Evolutionary conservation across 2,329 filamentous ascomycete genomes (phyloP), one percentile per base, ranked within the genome.

Genomic region (Falciphora oryzae): DNA sequence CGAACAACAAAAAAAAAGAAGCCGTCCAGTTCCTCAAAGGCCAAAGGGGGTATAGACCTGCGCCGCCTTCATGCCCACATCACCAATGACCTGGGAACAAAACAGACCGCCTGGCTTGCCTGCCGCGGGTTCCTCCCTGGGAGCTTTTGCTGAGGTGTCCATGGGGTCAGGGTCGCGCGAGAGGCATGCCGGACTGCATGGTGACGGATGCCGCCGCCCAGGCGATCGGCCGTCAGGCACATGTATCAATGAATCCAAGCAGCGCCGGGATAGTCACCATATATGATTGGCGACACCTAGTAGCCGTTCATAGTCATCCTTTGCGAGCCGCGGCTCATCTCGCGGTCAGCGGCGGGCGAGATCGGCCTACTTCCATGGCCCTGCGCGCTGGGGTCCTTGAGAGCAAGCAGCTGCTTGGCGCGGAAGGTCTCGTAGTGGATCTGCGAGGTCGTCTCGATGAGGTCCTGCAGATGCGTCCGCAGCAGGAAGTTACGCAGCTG

Each of bases 401-500:
- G 86, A 65, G 95, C 95, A 75, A 99, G 83, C 73, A 99, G 84
- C 81, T 99, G 95, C 89, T 99, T 99, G 74, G 95, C 93, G 80
- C 95, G 93, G 93, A 99, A 99, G 66, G 93, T 96, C 85, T 99
- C 95, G 85, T 99, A 99, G 85, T 99, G 95, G 80, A 97, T 99
- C 84, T 99, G 95, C 71, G 93, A 97, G 61, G 95, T 99, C 38
- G 95, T 99, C 83, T 99, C 95, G 79, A 99, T 97, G 71, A 99
- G 87, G 75, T 99, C 95, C 84, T 99, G 95, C 65, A 99, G 87
- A 79, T 99, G 95, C 69, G 95, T 98, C 76, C 95, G 92, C 73
- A 96, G 96, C 69, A 99, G 87, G 87, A 99, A 99, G 85, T 99
- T 94, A 77, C 95, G 90, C 68, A 99, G 88, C 79, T 97, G 97